Base-by-base conservation (phyloP, 2,329 filamentous ascomycete genomes). In the Fusarium sp. region DNA sequence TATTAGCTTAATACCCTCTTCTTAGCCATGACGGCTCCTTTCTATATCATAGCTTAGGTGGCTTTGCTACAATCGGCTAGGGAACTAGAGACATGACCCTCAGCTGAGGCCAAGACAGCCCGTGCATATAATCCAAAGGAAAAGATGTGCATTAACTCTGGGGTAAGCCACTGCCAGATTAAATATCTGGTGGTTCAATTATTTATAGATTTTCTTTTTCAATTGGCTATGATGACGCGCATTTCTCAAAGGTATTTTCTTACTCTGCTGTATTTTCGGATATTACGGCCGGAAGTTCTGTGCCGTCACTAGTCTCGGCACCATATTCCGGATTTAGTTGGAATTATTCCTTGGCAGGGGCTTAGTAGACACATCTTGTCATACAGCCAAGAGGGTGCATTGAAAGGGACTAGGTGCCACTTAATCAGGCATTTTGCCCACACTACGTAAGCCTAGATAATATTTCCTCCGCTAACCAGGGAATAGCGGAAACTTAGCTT, bases 201-300 rank as follows among this genome's bases (percentile, higher is more conserved):
- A 7, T n/a, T 24, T 23, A n/a, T 8, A 33, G 21, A 38, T 9
- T 49, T 23, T 39, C 9, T 37, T 20, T 21, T 38, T 26, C 6
- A 20, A 38, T 31, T 10, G n/a, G n/a, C n/a, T 13, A 6, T 15
- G 24, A 52, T 43, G 35, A 24, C 12, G 6, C 16, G 3, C 8
- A 52, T 26, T 6, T n/a, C 15, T 7, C 12, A 8, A 41, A 6
- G 10, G 3, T 16, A 6, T 8, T 28, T 43, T 18, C 20, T 39
- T 33, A 15, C 12, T 37, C 8, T 5, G 29, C 21, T 33, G 26
- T 31, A 23, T 29, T 9, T 7, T n/a, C 59, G 61, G 61, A 35
- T 64, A 64, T 49, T 7, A 33, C 61, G 61, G 61, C 61, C 61
- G 61, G 61, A 58, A 64, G 41, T 59, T 57, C 11, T 8, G 59